Evolutionary conservation across 169 alveolate genomes (phyloP).

Genomic region (Plasmodium malariae): DNA sequence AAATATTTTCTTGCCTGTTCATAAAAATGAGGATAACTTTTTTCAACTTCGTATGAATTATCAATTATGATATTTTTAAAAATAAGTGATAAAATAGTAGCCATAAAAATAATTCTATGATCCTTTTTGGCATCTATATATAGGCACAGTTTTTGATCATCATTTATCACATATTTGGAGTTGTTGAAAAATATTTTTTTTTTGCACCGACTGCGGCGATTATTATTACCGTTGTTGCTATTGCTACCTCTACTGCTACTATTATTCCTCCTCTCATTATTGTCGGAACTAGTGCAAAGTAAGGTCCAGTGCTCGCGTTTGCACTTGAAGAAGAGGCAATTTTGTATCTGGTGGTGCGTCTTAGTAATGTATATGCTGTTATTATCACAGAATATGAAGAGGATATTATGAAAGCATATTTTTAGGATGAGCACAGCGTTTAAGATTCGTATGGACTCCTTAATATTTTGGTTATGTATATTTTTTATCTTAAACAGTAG

Average conservation of each 20-base stretch:
- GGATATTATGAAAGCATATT: conserved; percentile 19
- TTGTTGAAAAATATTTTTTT: not conserved
- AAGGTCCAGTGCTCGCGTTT: no score
- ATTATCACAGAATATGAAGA: conserved; percentile 8
- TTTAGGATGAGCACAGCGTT: conserved; percentile 20
- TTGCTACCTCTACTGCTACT: not conserved
- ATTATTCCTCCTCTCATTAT: not conserved
- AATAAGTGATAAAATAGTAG: conserved; percentile 29
- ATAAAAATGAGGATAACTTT: conserved; percentile 38
- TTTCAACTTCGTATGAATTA: conserved; percentile 2
- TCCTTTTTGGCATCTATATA: conserved; percentile 42
- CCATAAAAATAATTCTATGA: conserved; percentile 49
- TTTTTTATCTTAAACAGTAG: conserved; percentile 25
- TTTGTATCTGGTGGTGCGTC: not conserved
- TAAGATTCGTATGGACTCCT: conserved; percentile 27
- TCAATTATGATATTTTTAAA: conserved; percentile 21
- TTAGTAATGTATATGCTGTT: conserved; percentile 16
- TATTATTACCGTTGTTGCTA: not conserved
- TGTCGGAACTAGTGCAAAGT: no score
- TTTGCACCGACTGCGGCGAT: no score
- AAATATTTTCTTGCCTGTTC: conserved; percentile 4
- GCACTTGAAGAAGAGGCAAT: not conserved
- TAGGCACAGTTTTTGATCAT: conserved; percentile 2
- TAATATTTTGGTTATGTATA: conserved; percentile 37
- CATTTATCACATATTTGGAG: conserved; percentile 22